phyloP scores from a whole-genome alignment of 441 rosid genomes.

The Gossypium gossypioides region DNA sequence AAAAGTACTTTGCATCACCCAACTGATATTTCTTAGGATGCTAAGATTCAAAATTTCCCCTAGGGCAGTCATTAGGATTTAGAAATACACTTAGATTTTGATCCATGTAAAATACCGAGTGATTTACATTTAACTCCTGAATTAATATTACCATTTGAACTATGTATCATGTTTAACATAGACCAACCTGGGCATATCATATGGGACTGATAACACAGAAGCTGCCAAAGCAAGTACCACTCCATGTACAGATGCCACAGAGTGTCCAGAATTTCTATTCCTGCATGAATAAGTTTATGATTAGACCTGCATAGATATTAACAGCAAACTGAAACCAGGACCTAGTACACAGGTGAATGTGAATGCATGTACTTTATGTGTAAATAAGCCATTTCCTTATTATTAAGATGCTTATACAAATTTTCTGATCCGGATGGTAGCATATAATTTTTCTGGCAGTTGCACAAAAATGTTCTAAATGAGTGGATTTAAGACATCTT shows the following conservation, averaged over 20 bases:
- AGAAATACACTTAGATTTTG: not conserved
- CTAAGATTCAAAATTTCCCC: not conserved
- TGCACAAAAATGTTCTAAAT: not conserved
- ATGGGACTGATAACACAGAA: slow-evolving; percentile 89
- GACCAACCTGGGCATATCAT: slow-evolving; percentile 90
- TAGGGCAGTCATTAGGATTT: not conserved
- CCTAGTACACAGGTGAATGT: not conserved
- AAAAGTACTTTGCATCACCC: not conserved
- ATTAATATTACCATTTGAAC: not conserved
- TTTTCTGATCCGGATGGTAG: slow-evolving; percentile 2
- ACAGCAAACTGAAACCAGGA: not conserved
- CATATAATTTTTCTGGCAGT: not conserved
- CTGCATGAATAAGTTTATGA: slow-evolving; percentile 31
- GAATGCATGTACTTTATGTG: not conserved
- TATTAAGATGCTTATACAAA: not conserved
- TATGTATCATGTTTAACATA: slow-evolving; percentile 1
- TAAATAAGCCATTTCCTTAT: not conserved
- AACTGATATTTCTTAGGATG: not conserved
- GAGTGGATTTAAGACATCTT: not conserved
- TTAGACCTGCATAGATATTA: not conserved
- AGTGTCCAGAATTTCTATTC: slow-evolving; percentile 35
- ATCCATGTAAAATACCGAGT: not conserved
- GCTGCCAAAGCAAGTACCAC: slow-evolving; percentile 96
- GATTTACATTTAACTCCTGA: too few species aligned
- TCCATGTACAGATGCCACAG: slow-evolving; percentile 71